A percentile compares a stretch with the other conserved stretches of the same genome.
phyloP scores from a whole-genome alignment of 176 grass and related monocot species.

The Lolium multiflorum region DNA sequence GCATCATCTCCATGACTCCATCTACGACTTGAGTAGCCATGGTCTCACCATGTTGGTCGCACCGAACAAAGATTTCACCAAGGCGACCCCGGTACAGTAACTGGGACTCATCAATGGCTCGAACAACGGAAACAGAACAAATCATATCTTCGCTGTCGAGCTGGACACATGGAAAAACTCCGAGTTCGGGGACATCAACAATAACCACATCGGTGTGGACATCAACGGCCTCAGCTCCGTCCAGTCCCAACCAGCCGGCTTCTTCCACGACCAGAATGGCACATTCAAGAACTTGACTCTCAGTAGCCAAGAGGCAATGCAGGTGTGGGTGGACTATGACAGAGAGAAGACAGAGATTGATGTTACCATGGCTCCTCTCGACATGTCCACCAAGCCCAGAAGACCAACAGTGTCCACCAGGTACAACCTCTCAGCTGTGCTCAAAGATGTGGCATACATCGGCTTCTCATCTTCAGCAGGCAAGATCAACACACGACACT shows the following conservation, averaged over 20 bases:
- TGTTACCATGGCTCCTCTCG: no score
- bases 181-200: neutral
- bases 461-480: no score
- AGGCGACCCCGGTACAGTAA: neutral
- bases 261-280: slow-evolving; percentile 10
- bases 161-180: neutral
- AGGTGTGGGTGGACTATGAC: slow-evolving; percentile 51
- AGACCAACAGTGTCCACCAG: no score
- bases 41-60: slow-evolving; percentile 40
- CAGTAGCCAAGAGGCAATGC: slow-evolving; percentile 29
- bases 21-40: slow-evolving; percentile 32
- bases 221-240: slow-evolving; percentile 29
- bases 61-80: slow-evolving; percentile 16
- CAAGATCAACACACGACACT: no score
- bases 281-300: slow-evolving; percentile 35
- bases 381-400: no score
- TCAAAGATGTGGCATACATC: no score
- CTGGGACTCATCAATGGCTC: slow-evolving; percentile 21
- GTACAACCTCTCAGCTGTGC: no score
- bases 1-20: slow-evolving; percentile 30
- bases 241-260: neutral
- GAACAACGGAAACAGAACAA: slow-evolving; percentile 28
- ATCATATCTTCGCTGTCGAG: slow-evolving; percentile 22
- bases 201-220: slow-evolving; percentile 6
- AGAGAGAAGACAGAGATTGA: neutral